A percentile compares a stretch with the other conserved stretches of the same genome.
Conservation (phyloP, 1,284 basidiomycete genomes). For the Papiliotrema nemorosa region DNA sequence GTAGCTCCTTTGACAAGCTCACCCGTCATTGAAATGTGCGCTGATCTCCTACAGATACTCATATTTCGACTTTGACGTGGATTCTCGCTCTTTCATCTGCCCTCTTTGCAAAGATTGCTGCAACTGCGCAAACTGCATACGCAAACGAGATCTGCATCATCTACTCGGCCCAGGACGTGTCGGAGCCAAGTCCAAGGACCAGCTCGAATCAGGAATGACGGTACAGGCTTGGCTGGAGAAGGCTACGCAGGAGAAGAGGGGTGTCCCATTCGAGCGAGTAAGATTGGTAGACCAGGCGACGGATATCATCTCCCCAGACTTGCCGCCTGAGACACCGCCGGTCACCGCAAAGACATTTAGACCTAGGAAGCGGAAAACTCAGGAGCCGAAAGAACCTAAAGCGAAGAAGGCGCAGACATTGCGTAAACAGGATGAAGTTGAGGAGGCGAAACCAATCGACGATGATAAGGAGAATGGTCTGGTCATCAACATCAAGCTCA, state of each 20-base stretch:
- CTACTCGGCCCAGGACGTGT: slow-evolving; percentile 15
- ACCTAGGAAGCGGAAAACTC: slow-evolving; percentile 12
- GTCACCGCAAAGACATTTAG: neutral
- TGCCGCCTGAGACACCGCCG: slow-evolving; percentile 15
- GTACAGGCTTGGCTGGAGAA: slow-evolving; percentile 29
- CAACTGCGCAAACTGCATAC: slow-evolving; percentile 39
- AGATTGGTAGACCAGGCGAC: slow-evolving; percentile 28
- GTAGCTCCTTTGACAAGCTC: neutral
- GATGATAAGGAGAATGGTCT: slow-evolving; percentile 6
- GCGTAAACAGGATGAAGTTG: slow-evolving; percentile 3
- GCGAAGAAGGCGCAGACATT: slow-evolving; percentile 4
- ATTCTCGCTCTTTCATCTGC: slow-evolving; percentile 42
- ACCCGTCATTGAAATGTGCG: neutral
- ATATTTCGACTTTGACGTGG: slow-evolving; percentile 43
- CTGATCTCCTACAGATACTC: slow-evolving; percentile 31
- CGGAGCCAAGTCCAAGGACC: slow-evolving; percentile 9
- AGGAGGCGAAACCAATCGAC: slow-evolving; percentile 1
- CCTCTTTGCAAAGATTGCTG: slow-evolving; percentile 41
- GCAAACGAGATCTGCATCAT: slow-evolving; percentile 32
- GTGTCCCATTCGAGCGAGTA: slow-evolving; percentile 31
- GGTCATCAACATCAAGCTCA: slow-evolving; percentile 15
- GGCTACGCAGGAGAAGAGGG: slow-evolving; percentile 10
- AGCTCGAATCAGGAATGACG: slow-evolving; percentile 13
- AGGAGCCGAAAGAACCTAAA: slow-evolving; percentile 3
- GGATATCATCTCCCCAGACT: slow-evolving; percentile 28